Conservation (phyloP, 106 monocot species). For the Gastrodia elata region DNA sequence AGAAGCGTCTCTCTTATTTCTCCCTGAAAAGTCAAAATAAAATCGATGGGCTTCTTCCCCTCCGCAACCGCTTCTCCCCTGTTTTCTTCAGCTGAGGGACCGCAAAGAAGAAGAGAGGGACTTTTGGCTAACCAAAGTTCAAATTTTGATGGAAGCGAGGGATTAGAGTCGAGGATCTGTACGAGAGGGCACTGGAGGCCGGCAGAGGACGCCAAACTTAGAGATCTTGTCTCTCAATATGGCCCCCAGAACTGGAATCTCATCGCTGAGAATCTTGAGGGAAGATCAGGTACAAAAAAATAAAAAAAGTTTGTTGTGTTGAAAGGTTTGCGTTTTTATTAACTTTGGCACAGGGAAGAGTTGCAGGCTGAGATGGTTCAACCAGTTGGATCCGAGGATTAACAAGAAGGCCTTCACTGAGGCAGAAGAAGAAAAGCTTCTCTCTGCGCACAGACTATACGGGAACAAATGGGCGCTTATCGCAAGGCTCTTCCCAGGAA, state of each 20-base stretch:
- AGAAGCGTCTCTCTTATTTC: neutral
- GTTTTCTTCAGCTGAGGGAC: neutral
- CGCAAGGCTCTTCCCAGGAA: constrained; percentile 59
- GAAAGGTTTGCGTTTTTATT: neutral
- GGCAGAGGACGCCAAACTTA: constrained; percentile 79
- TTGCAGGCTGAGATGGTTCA: constrained; percentile 85
- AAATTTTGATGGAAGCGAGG: neutral
- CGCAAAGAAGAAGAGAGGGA: neutral
- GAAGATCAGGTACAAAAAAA: constrained; percentile 63
- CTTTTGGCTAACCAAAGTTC: neutral
- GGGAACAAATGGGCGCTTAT: constrained; percentile 84
- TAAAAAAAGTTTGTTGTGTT: neutral
- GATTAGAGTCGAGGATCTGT: constrained; percentile 41
- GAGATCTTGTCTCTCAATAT: constrained; percentile 60
- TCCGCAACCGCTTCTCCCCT: neutral
- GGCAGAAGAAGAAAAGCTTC: constrained; percentile 62
- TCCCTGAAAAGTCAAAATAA: neutral
- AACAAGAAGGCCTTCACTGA: constrained; percentile 56
- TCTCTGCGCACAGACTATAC: constrained; percentile 55
- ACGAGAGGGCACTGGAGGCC: constrained; percentile 85
- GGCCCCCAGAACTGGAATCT: constrained; percentile 96
- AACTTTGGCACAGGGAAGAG: constrained; percentile 53
- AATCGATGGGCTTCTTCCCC: neutral
- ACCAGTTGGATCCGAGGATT: constrained; percentile 78
- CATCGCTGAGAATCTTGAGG: constrained; percentile 80